Evolutionary conservation across 1,284 basidiomycete species (phyloP).

Genomic region (Irpex sp.): DNA sequence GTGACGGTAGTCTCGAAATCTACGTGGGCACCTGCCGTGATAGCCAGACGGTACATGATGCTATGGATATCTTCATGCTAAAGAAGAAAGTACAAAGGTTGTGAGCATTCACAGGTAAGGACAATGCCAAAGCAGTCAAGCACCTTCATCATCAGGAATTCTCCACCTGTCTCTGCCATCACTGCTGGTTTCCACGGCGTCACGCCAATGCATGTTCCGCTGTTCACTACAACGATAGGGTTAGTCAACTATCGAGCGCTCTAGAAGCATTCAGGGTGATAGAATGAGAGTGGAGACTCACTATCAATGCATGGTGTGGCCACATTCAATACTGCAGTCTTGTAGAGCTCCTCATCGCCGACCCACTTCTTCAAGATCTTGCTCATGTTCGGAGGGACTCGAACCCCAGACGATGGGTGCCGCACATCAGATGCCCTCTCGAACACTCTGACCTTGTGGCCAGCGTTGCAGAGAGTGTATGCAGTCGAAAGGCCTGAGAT

Average conservation of each 20-base stretch:
- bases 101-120: neutral
- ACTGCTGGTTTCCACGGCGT: conserved; percentile 49
- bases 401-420: conserved; percentile 36
- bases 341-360: conserved; percentile 35
- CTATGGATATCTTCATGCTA: conserved; percentile 36
- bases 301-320: conserved; percentile 26
- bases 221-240: conserved; percentile 31
- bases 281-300: conserved; percentile 14
- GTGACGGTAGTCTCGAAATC: conserved; percentile 33
- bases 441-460: conserved; percentile 49
- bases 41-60: conserved; percentile 37
- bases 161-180: conserved; percentile 49
- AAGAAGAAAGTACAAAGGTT: neutral
- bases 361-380: conserved; percentile 52
- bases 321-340: conserved; percentile 27
- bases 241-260: neutral
- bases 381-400: conserved; percentile 48
- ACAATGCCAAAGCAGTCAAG: neutral
- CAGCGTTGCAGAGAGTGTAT: conserved; percentile 41
- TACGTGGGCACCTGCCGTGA: conserved; percentile 35
- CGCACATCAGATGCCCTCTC: conserved; percentile 34
- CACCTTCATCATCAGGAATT: conserved; percentile 47
- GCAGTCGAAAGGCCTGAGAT: conserved; percentile 47
- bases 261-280: neutral
- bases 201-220: conserved; percentile 39